Conservation (phyloP, 768 basidiomycete genomes). For the Trametes gibbosa region DNA sequence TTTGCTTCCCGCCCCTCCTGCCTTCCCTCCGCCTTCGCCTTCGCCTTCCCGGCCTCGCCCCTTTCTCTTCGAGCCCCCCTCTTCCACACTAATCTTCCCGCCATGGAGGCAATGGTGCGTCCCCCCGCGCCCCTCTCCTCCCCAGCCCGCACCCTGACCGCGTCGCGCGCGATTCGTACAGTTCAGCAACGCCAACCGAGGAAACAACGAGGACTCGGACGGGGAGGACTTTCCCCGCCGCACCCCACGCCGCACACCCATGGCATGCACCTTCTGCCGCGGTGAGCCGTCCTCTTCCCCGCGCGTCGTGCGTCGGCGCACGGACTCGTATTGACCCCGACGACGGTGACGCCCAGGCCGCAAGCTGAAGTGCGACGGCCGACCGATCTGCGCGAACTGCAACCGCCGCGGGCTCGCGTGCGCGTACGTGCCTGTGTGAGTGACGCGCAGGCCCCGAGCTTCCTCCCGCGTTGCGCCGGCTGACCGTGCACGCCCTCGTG, state of each 20-base stretch:
- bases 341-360: slow-evolving; percentile 43
- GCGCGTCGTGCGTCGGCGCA: neutral
- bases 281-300: slow-evolving; percentile 36
- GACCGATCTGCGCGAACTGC: slow-evolving; percentile 67
- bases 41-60: neutral
- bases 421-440: slow-evolving; percentile 65
- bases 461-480: too few species aligned
- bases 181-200: slow-evolving; percentile 11
- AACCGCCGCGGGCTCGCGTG: slow-evolving; percentile 57
- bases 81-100: neutral
- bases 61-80: neutral
- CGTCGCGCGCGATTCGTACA: neutral
- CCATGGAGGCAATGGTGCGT: slow-evolving; percentile 10
- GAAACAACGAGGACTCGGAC: slow-evolving; percentile 25
- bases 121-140: neutral
- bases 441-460: neutral
- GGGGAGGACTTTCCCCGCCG: slow-evolving; percentile 26
- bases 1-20: neutral
- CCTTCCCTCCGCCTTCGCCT: neutral
- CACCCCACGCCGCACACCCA: slow-evolving; percentile 50
- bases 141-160: neutral
- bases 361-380: slow-evolving; percentile 74
- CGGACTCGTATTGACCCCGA: neutral
- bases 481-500: neutral
- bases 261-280: slow-evolving; percentile 76